These are phyloP conservation scores for Moricandia arvensis DNA, from an alignment of 345 rosid species.

Conservation along the genomic window DNA sequence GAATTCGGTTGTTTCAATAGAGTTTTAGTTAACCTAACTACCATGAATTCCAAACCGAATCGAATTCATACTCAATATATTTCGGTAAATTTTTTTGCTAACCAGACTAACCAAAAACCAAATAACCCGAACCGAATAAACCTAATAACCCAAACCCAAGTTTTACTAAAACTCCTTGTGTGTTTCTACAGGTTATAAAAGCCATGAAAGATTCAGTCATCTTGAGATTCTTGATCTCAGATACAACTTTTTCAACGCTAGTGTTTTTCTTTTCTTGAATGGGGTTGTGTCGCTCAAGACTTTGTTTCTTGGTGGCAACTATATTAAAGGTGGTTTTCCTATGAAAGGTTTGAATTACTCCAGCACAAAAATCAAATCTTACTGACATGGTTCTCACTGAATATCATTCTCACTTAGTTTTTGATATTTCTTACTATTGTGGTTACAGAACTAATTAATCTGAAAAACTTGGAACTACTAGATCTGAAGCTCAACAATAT, in stretches of 20 bases:
- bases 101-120: neutral
- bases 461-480: slow-evolving; percentile 22
- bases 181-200: slow-evolving; percentile 9
- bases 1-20: neutral
- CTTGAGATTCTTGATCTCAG: slow-evolving; percentile 17
- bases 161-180: neutral
- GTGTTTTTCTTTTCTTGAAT: neutral
- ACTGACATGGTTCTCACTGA: neutral
- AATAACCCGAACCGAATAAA: too few species aligned
- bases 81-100: neutral
- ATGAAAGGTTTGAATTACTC: neutral
- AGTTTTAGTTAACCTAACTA: neutral
- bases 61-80: neutral
- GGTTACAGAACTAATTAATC: slow-evolving; percentile 9
- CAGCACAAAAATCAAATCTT: neutral
- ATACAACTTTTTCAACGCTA: neutral
- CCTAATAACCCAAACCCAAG: neutral
- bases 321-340: neutral
- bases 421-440: neutral
- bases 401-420: neutral
- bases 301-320: slow-evolving; percentile 15
- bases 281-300: slow-evolving; percentile 12
- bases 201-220: neutral
- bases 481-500: slow-evolving; percentile 6
- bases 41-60: neutral